A percentile compares a stretch with the other conserved stretches of the same genome.
Evolutionary conservation across 2,329 filamentous ascomycete genomes (phyloP).

Genomic region (Hirsutella thompsonii): DNA sequence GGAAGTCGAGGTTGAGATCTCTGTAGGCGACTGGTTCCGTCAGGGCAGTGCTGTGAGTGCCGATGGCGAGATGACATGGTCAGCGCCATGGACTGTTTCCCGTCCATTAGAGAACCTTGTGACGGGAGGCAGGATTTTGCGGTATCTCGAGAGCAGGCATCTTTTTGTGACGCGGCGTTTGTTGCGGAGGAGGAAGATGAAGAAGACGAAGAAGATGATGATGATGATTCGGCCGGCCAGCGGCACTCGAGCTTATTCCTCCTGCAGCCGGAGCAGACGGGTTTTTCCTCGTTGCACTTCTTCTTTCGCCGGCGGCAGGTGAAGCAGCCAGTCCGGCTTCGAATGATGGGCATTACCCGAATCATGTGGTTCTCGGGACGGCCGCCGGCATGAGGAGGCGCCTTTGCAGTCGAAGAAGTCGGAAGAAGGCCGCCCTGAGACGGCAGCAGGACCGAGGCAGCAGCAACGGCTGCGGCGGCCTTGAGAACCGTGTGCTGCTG

Average conservation of each 20-base stretch:
- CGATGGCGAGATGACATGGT: background rate
- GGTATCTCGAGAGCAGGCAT: too few relatives aligned
- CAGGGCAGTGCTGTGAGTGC: background rate
- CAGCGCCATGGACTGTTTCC: background rate
- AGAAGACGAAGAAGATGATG: background rate
- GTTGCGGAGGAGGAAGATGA: background rate
- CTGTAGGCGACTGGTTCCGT: too few relatives aligned
- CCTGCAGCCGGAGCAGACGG: slow-evolving; percentile 38
- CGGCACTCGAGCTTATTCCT: slow-evolving; percentile 38
- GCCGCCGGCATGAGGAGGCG: too few relatives aligned
- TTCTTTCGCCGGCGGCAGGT: slow-evolving; percentile 40
- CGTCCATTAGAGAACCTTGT: background rate
- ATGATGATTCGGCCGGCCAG: slow-evolving; percentile 22
- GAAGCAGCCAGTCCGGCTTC: slow-evolving; percentile 28
- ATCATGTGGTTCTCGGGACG: slow-evolving; percentile 5
- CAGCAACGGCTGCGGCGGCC: too few relatives aligned
- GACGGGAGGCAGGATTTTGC: too few relatives aligned
- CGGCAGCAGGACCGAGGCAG: too few relatives aligned
- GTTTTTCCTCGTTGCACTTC: slow-evolving; percentile 39
- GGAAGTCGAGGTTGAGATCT: too few relatives aligned
- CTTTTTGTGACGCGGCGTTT: background rate
- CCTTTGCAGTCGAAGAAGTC: too few relatives aligned
- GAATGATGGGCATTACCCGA: slow-evolving; percentile 21
- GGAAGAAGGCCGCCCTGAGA: too few relatives aligned
- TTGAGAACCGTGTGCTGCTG: too few relatives aligned